A percentile compares a stretch with the other conserved stretches of the same genome.
These are phyloP conservation scores for Bisporella sp. DNA, from an alignment of 2,329 filamentous ascomycete species.

Conservation along the genomic window DNA sequence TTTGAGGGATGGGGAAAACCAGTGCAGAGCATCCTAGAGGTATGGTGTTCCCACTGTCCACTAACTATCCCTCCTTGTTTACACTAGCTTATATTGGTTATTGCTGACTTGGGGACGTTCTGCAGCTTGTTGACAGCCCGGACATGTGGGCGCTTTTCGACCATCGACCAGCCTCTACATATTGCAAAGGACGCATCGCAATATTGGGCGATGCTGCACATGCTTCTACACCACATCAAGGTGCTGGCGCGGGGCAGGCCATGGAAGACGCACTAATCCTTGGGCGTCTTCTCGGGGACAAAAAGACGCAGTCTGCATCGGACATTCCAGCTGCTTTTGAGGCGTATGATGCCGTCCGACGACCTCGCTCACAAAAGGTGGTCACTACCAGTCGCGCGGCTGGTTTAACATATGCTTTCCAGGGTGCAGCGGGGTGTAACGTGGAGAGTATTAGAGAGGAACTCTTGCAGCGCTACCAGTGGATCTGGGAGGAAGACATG, in stretches of 20 bases:
- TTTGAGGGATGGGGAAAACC: slow-evolving; percentile 28
- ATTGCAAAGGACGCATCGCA: slow-evolving; percentile 34
- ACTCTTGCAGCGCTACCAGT: slow-evolving; percentile 28
- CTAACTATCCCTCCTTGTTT: too few species aligned
- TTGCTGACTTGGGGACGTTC: too few species aligned
- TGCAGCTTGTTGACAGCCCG: too few species aligned
- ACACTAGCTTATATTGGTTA: too few species aligned
- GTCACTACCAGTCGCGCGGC: slow-evolving; percentile 24
- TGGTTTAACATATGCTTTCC: slow-evolving; percentile 35
- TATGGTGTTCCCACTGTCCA: too few species aligned
- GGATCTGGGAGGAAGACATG: slow-evolving; percentile 32
- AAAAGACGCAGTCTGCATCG: slow-evolving; percentile 25
- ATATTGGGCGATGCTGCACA: slow-evolving; percentile 57
- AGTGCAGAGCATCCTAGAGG: background rate
- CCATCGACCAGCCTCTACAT: slow-evolving; percentile 32
- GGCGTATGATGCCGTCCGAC: slow-evolving; percentile 43
- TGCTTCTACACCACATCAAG: slow-evolving; percentile 52
- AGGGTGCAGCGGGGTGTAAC: slow-evolving; percentile 32
- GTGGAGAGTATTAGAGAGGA: slow-evolving; percentile 30
- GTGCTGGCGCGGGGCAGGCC: slow-evolving; percentile 49
- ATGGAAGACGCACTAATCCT: slow-evolving; percentile 45
- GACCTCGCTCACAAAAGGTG: slow-evolving; percentile 27
- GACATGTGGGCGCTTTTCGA: slow-evolving; percentile 38
- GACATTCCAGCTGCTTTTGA: slow-evolving; percentile 39
- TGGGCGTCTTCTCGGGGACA: slow-evolving; percentile 35